A percentile compares a stretch with the other conserved stretches of the same genome.
These are phyloP conservation scores for Laetiporus sulphureus DNA, from an alignment of 1,284 basidiomycete genomes.

Conservation along the genomic window DNA sequence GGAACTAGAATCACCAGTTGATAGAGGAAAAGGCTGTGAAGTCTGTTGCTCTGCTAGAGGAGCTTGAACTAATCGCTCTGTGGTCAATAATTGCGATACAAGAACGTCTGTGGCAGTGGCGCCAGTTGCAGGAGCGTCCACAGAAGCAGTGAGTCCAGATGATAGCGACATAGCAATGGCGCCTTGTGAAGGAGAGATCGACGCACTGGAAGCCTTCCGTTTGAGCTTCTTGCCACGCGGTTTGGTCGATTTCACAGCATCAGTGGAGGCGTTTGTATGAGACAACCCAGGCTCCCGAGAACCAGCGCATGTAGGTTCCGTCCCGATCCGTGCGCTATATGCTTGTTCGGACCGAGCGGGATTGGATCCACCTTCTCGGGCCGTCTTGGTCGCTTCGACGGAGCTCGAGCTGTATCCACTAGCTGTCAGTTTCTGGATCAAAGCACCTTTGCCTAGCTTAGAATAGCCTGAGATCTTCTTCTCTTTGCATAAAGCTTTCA, in stretches of 20 bases:
- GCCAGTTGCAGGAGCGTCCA: no score
- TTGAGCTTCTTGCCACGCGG: not conserved
- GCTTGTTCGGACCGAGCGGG: not conserved
- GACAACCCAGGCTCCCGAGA: not conserved
- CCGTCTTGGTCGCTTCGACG: no score
- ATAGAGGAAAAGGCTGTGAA: not conserved
- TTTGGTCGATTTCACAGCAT: not conserved
- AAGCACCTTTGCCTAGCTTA: slow-evolving; percentile 52
- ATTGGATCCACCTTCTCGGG: no score
- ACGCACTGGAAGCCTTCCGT: not conserved
- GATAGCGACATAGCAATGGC: not conserved
- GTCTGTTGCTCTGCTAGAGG: not conserved
- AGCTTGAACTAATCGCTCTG: no score
- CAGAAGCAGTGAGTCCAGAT: not conserved
- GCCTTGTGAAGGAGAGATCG: not conserved
- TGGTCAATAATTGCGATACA: no score
- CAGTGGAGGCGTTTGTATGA: not conserved
- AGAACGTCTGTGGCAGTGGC: no score
- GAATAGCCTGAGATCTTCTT: slow-evolving; percentile 54
- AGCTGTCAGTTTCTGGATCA: slow-evolving; percentile 44
- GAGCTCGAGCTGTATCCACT: not conserved
- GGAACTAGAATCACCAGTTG: no score
- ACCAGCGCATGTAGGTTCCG: not conserved
- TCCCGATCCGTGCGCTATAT: not conserved
- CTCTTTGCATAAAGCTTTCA: slow-evolving; percentile 64